phyloP scores from a whole-genome alignment of 192 early-diverging fungal species.

The Spizellomyces punctatus region DNA sequence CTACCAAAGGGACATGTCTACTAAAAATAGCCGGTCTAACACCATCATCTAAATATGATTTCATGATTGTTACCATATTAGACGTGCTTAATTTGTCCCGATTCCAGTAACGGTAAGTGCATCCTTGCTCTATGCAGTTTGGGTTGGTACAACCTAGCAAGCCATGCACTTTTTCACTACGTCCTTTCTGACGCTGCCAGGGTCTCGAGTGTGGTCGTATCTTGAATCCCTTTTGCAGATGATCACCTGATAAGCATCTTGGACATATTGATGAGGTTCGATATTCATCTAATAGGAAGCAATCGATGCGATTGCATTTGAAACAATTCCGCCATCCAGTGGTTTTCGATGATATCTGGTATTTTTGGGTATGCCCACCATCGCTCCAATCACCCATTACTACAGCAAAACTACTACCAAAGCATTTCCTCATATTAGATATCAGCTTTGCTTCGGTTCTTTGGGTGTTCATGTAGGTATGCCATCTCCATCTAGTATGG shows the following conservation, averaged over 20 bases:
- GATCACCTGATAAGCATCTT: no score
- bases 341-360: constrained; percentile 2
- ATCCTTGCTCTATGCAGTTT: constrained; percentile 3
- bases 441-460: constrained; percentile 20
- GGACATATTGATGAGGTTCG: constrained; percentile 22
- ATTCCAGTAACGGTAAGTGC: constrained; percentile 19
- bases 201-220: background rate
- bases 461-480: constrained; percentile 12
- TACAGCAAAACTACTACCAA: constrained; percentile 5
- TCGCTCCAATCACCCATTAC: constrained; percentile 33
- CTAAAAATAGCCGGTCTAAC: constrained; percentile 11
- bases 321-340: constrained; percentile 18
- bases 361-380: constrained; percentile 1
- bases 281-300: constrained; percentile 23
- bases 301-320: constrained; percentile 11
- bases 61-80: constrained; percentile 25
- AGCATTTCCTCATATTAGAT: constrained; percentile 5
- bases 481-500: background rate
- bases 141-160: constrained; percentile 23
- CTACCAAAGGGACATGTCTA: no score
- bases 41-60: background rate
- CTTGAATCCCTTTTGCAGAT: background rate
- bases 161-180: constrained; percentile 14
- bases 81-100: constrained; percentile 19
- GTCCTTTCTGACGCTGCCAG: constrained; percentile 1